A percentile compares a stretch with the other conserved stretches of the same genome.
These are phyloP conservation scores for Capsicum baccatum DNA, from an alignment of 257 asterid species.

Conservation along the genomic window DNA sequence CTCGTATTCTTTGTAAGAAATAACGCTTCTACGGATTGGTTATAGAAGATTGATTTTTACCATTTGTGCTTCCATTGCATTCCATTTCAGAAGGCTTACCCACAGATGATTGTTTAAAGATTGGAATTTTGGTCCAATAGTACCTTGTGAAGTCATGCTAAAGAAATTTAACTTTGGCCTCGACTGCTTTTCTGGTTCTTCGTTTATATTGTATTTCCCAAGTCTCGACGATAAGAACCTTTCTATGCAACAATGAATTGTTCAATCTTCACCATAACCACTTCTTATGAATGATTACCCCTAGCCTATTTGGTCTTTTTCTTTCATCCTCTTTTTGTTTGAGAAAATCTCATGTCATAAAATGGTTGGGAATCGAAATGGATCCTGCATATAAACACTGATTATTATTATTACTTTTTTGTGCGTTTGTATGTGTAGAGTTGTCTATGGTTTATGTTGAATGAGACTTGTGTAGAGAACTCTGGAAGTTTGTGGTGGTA, in stretches of 20 bases:
- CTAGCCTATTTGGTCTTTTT: no score
- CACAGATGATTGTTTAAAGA: slow-evolving; percentile 8
- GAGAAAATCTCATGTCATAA: no score
- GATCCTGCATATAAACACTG: no score
- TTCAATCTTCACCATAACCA: not conserved
- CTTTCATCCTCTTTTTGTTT: no score
- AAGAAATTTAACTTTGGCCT: slow-evolving; percentile 8
- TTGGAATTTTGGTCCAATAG: not conserved
- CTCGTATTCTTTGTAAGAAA: slow-evolving; percentile 9
- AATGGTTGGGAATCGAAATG: no score
- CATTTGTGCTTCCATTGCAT: not conserved
- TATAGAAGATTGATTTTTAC: not conserved
- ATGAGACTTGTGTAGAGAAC: not conserved
- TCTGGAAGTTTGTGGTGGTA: not conserved
- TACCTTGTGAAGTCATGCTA: not conserved
- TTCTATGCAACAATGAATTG: not conserved
- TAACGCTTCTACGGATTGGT: not conserved
- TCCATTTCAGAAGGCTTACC: not conserved
- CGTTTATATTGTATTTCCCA: not conserved
- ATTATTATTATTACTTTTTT: no score
- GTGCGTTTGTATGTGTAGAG: no score
- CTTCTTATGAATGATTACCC: no score
- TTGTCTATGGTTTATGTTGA: not conserved
- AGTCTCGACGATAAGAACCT: not conserved
- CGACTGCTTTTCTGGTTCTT: slow-evolving; percentile 10